phyloP scores from a whole-genome alignment of 139 green algal species.

The Spirogloea muscicola region DNA sequence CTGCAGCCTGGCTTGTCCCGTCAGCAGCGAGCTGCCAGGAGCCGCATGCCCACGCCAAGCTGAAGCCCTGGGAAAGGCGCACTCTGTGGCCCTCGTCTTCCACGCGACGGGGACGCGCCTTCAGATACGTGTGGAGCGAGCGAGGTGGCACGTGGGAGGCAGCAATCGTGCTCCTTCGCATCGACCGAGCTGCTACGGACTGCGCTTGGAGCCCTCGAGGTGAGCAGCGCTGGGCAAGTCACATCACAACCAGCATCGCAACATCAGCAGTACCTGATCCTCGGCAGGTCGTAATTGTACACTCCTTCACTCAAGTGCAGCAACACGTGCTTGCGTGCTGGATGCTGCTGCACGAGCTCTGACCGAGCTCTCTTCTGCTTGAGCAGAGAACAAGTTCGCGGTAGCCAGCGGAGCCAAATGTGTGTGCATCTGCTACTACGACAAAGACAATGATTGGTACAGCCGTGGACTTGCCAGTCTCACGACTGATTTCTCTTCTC shows the following conservation, averaged over 20 bases:
- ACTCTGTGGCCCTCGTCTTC: background rate
- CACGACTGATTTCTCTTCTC: too few relatives aligned
- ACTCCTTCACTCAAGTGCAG: background rate
- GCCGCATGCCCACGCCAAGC: too few relatives aligned
- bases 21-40: too few relatives aligned
- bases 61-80: background rate
- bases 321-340: background rate
- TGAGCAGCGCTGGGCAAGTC: background rate
- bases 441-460: conserved; percentile 54
- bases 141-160: conserved; percentile 35
- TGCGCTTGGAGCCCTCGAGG: conserved; percentile 42
- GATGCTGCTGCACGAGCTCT: background rate
- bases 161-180: conserved; percentile 43
- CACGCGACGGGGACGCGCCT: background rate
- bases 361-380: too few relatives aligned
- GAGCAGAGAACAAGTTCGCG: conserved; percentile 53
- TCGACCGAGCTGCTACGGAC: conserved; percentile 30
- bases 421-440: conserved; percentile 52
- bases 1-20: too few relatives aligned
- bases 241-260: background rate
- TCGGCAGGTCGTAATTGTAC: background rate
- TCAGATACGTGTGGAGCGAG: conserved; percentile 45
- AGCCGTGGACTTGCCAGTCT: too few relatives aligned
- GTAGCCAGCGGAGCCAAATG: conserved; percentile 45
- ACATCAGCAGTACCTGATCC: background rate